Conservation (phyloP, 2,329 filamentous ascomycete species). For the Apiospora marii region DNA sequence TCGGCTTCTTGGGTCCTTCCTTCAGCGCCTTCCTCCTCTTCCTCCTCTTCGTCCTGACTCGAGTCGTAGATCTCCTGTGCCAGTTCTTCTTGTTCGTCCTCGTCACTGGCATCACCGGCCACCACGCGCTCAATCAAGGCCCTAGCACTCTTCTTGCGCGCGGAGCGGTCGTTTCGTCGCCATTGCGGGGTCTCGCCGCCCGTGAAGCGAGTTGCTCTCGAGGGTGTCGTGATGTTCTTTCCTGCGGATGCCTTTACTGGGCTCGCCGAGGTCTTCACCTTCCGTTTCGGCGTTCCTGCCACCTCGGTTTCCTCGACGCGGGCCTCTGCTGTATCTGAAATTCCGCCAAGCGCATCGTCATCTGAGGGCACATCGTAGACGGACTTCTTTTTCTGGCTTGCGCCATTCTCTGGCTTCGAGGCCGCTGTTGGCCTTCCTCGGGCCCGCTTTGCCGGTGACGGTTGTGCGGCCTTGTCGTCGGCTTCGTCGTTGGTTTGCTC, state of each 20-base stretch:
- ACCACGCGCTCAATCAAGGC: conserved; percentile 66
- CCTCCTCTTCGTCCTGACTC: conserved; percentile 54
- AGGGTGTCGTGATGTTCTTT: conserved; percentile 35
- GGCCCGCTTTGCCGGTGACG: conserved; percentile 20
- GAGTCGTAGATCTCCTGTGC: conserved; percentile 73
- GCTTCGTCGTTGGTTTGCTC: background rate
- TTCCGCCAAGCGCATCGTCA: background rate
- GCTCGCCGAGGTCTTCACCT: background rate
- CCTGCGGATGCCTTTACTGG: conserved; percentile 7
- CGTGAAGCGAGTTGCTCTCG: conserved; percentile 30
- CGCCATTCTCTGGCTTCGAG: background rate
- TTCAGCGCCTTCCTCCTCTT: conserved; percentile 38
- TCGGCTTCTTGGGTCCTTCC: conserved; percentile 32
- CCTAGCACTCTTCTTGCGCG: conserved; percentile 30
- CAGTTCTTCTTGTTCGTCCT: conserved; percentile 81
- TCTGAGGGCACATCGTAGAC: conserved; percentile 27
- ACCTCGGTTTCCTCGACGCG: conserved; percentile 10
- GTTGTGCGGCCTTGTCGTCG: background rate
- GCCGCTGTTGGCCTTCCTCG: conserved; percentile 26
- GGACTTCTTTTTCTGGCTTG: conserved; percentile 2
- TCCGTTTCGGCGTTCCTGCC: background rate
- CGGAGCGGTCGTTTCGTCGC: conserved; percentile 80
- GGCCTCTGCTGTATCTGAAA: conserved; percentile 1
- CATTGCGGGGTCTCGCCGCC: conserved; percentile 67
- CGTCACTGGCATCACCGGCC: conserved; percentile 70